These are phyloP conservation scores for Glebionis coronaria DNA, from an alignment of 129 eudicot species.

Conservation along the genomic window DNA sequence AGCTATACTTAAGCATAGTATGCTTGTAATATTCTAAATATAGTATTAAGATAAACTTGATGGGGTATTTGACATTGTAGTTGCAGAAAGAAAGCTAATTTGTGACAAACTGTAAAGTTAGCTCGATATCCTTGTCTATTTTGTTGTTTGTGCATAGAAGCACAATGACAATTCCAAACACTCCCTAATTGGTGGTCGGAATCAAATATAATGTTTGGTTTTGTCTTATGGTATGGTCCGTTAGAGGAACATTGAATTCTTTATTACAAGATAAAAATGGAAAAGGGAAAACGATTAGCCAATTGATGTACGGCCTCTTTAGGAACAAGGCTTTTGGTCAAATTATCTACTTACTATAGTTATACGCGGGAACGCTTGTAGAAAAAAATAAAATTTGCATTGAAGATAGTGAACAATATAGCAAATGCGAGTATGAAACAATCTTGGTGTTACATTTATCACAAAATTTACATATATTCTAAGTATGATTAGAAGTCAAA, in stretches of 20 bases:
- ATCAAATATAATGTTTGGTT: too few relatives aligned
- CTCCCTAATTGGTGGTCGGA: too few relatives aligned
- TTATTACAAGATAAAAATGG: background rate
- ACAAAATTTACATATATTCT: background rate
- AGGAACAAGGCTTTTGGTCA: background rate
- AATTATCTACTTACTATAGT: background rate
- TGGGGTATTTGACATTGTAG: too few relatives aligned
- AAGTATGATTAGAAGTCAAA: background rate
- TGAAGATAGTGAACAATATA: background rate
- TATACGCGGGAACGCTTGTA: background rate
- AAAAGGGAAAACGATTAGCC: background rate
- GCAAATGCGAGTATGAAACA: background rate
- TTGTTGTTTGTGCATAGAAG: background rate
- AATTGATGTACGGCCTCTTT: background rate
- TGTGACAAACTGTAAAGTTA: background rate
- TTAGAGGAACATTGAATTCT: background rate
- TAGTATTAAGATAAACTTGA: too few relatives aligned
- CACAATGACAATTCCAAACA: background rate
- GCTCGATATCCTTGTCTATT: background rate
- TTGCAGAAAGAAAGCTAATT: background rate
- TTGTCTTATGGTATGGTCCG: too few relatives aligned
- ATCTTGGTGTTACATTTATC: background rate
- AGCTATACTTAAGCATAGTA: too few relatives aligned
- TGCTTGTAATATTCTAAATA: too few relatives aligned
- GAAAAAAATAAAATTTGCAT: background rate